phyloP scores from a whole-genome alignment of 305 asterid species.

The Andrographis paniculata region DNA sequence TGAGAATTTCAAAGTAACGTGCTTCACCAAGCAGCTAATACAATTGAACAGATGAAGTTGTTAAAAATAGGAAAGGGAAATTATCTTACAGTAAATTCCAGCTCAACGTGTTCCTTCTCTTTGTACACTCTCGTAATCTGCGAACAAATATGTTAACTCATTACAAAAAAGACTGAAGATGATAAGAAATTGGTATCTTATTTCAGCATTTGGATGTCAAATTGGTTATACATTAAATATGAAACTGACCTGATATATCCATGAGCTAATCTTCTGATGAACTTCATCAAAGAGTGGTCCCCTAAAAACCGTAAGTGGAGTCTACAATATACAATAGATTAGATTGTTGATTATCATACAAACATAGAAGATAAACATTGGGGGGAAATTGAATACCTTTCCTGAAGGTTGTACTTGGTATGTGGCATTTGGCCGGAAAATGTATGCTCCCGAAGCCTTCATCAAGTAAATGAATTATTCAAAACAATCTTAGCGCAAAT shows the following conservation, averaged over 20 bases:
- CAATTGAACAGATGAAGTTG: constrained; percentile 1
- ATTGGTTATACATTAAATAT: constrained; percentile 4
- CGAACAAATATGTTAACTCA: constrained; percentile 16
- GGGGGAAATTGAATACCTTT: constrained; percentile 37
- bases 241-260: constrained; percentile 83
- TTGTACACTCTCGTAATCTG: constrained; percentile 89
- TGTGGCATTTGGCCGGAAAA: constrained; percentile 86
- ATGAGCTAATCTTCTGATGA: constrained; percentile 73
- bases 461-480: constrained; percentile 17
- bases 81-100: constrained; percentile 71
- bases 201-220: neutral
- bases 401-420: constrained; percentile 36
- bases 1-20: constrained; percentile 1
- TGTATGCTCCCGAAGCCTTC: constrained; percentile 90
- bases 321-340: constrained; percentile 27
- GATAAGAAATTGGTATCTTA: neutral
- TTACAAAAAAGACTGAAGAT: neutral
- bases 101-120: constrained; percentile 82
- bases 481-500: constrained; percentile 6
- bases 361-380: constrained; percentile 11
- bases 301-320: constrained; percentile 48
- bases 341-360: constrained; percentile 8
- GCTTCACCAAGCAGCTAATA: constrained; percentile 3
- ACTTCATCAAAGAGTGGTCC: constrained; percentile 91
- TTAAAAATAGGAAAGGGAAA: constrained; percentile 6